These are phyloP conservation scores for Euclidium syriacum DNA, from an alignment of 345 rosid species.

Conservation along the genomic window DNA sequence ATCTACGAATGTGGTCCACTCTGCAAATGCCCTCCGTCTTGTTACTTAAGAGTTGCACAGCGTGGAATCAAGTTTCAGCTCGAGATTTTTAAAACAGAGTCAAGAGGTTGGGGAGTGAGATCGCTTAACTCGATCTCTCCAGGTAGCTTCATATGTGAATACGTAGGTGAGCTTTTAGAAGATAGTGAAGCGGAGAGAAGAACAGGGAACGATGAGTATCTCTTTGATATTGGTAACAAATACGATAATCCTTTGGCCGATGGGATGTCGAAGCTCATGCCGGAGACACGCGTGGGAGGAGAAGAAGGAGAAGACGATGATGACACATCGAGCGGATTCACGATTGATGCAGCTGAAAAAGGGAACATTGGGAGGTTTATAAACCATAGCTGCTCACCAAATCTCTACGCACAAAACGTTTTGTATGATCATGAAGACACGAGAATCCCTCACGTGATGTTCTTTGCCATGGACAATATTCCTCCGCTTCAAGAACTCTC, in stretches of 20 bases:
- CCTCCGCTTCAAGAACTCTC: constrained; percentile 87
- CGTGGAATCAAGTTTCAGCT: constrained; percentile 66
- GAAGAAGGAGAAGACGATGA: constrained; percentile 39
- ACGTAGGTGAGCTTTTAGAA: constrained; percentile 72
- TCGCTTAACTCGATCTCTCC: constrained; percentile 67
- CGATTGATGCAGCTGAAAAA: constrained; percentile 70
- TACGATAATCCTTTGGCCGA: constrained; percentile 41
- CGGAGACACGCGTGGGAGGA: constrained; percentile 31
- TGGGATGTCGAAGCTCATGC: constrained; percentile 47
- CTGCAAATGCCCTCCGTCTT: constrained; percentile 73
- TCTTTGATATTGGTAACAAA: constrained; percentile 73
- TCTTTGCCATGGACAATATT: constrained; percentile 77
- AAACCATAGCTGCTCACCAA: constrained; percentile 93
- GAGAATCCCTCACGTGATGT: constrained; percentile 84
- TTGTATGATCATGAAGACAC: constrained; percentile 69
- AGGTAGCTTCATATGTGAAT: constrained; percentile 87
- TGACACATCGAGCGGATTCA: constrained; percentile 39
- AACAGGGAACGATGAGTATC: constrained; percentile 74
- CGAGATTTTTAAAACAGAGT: constrained; percentile 75
- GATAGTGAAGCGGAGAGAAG: constrained; percentile 77
- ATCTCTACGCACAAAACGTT: constrained; percentile 83
- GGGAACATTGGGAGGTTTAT: constrained; percentile 84
- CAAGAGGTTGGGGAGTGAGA: constrained; percentile 94
- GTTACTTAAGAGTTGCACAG: constrained; percentile 75
- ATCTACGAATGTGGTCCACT: constrained; percentile 83